Evolutionary conservation across 257 asterid species (phyloP).

Genomic region (Solanum medicagineum): DNA sequence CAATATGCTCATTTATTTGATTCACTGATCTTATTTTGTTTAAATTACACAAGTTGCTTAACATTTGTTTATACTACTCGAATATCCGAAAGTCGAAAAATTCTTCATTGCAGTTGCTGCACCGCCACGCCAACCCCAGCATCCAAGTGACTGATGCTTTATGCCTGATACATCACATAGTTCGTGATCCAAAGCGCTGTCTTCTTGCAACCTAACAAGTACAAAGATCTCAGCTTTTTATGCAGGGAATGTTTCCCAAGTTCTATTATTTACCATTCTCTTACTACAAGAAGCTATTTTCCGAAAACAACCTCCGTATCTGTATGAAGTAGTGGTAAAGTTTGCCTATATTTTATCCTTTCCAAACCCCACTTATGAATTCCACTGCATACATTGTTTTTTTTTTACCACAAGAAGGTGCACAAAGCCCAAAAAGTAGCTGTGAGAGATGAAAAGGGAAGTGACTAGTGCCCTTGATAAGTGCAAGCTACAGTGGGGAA

Average conservation of each 20-base stretch:
- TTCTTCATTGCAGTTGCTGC: not conserved
- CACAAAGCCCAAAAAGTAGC: not conserved
- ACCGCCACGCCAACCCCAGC: not conserved
- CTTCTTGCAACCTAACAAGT: not conserved
- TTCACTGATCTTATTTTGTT: not conserved
- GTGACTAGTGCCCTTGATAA: constrained; percentile 13
- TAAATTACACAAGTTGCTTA: not conserved
- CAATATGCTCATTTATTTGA: not conserved
- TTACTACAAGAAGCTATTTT: not conserved
- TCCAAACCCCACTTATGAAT: no score
- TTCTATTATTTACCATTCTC: not conserved
- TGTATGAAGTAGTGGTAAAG: no score
- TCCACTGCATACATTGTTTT: no score
- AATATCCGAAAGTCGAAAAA: not conserved
- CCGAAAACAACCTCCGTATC: no score
- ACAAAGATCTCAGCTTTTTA: not conserved
- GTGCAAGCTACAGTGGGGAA: not conserved
- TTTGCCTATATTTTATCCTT: no score
- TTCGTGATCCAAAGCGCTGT: not conserved
- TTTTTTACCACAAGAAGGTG: not conserved
- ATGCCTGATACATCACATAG: not conserved
- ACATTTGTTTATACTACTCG: not conserved
- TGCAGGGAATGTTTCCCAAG: not conserved
- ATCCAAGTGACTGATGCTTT: not conserved
- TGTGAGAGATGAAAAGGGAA: not conserved